Conservation (phyloP, 2,329 filamentous ascomycete genomes). For the Talaromyces sp. region DNA sequence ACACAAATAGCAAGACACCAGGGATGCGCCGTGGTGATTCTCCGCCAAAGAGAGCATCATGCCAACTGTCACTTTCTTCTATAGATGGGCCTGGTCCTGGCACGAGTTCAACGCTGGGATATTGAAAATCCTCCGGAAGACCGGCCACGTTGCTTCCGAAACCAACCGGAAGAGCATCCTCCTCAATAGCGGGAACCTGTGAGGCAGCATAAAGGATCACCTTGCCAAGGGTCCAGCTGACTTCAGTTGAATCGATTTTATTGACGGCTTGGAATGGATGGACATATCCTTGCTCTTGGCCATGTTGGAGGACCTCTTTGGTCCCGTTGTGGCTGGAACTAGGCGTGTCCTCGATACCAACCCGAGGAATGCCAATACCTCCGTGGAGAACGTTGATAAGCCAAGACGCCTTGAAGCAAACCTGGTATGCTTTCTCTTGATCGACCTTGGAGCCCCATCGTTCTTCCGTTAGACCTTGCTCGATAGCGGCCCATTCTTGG, state of each 20-base stretch:
- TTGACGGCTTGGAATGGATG: constrained; percentile 90
- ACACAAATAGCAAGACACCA: constrained; percentile 69
- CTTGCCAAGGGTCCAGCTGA: constrained; percentile 96
- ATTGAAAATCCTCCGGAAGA: constrained; percentile 74
- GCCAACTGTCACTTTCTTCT: constrained; percentile 50
- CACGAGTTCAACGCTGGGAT: constrained; percentile 48
- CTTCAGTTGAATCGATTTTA: constrained; percentile 84
- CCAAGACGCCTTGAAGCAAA: constrained; percentile 98
- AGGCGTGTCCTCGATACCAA: constrained; percentile 65
- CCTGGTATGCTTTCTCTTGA: constrained; percentile 69
- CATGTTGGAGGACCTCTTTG: constrained; percentile 61
- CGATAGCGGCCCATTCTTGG: constrained; percentile 74
- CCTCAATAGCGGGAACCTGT: constrained; percentile 65
- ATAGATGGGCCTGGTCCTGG: constrained; percentile 26
- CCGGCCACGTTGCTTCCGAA: constrained; percentile 79
- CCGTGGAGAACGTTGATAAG: constrained; percentile 94
- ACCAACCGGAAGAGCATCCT: constrained; percentile 69
- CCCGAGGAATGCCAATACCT: constrained; percentile 85
- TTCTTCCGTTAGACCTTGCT: constrained; percentile 57
- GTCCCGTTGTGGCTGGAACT: constrained; percentile 62
- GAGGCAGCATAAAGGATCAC: constrained; percentile 93
- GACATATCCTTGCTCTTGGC: constrained; percentile 69
- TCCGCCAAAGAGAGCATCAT: constrained; percentile 59
- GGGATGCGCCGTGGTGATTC: constrained; percentile 65
- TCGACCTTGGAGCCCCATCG: constrained; percentile 73